phyloP scores from a whole-genome alignment of 1,139 yeast species.

The Arxiozyma heterogenica region DNA sequence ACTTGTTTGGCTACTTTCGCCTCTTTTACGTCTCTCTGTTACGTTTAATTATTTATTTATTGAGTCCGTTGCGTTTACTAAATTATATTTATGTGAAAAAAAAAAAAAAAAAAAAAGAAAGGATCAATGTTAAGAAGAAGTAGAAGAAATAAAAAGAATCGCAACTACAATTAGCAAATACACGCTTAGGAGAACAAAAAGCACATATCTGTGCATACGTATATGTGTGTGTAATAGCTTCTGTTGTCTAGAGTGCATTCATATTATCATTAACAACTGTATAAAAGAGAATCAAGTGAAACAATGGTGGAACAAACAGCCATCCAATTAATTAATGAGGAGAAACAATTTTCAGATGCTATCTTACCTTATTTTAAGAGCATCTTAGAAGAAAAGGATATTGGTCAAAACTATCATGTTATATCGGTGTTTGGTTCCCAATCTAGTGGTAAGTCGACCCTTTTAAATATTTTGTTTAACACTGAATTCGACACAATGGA shows the following conservation, averaged over 20 bases:
- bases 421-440: conserved; percentile 96
- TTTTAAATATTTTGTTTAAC: conserved; percentile 74
- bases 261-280: not conserved
- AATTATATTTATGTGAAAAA: too few relatives aligned
- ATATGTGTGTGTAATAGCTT: too few relatives aligned
- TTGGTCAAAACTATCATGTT: conserved; percentile 74
- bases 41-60: not conserved
- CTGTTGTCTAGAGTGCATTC: not conserved
- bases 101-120: too few relatives aligned
- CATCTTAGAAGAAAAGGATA: conserved; percentile 31
- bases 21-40: not conserved
- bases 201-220: too few relatives aligned
- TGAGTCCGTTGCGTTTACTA: not conserved
- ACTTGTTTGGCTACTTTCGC: conserved; percentile 11
- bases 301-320: conserved; percentile 19
- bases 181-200: not conserved
- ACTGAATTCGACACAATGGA: conserved; percentile 92
- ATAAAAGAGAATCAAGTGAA: not conserved
- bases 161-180: not conserved
- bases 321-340: conserved; percentile 71
- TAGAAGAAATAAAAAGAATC: not conserved
- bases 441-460: conserved; percentile 90
- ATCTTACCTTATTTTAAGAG: conserved; percentile 32
- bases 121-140: not conserved
- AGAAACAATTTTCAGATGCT: conserved; percentile 49